A percentile compares a stretch with the other conserved stretches of the same genome.
Evolutionary conservation across 768 basidiomycete genomes (phyloP).

Genomic region (Tylopilus subfusipes): DNA sequence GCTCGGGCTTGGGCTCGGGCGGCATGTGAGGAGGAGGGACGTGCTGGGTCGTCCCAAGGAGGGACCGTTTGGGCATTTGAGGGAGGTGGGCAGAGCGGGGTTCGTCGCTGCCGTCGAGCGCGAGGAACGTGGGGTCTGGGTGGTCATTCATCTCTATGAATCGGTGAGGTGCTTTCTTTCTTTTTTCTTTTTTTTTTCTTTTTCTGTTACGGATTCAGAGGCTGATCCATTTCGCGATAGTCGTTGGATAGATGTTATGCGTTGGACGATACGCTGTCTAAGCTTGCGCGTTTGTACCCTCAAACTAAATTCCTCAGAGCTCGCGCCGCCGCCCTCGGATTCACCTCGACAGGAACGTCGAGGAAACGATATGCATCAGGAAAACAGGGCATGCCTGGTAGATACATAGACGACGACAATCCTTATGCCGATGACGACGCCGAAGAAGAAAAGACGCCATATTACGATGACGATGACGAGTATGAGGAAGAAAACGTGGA

Average conservation of each 20-base stretch:
- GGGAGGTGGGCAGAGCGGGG: constrained; percentile 73
- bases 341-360: constrained; percentile 44
- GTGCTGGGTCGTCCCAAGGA: constrained; percentile 47
- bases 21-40: constrained; percentile 32
- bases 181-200: no score
- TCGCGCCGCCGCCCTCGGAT: constrained; percentile 72
- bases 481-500: constrained; percentile 64
- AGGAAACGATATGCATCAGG: constrained; percentile 8
- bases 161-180: constrained; percentile 46
- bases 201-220: no score
- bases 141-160: constrained; percentile 84
- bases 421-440: constrained; percentile 37
- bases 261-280: constrained; percentile 64
- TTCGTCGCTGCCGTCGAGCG: constrained; percentile 73
- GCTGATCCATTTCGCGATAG: constrained; percentile 33
- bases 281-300: constrained; percentile 65
- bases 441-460: constrained; percentile 27
- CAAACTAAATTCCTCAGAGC: constrained; percentile 80
- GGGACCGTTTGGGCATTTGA: constrained; percentile 70
- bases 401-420: constrained; percentile 38
- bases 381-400: constrained; percentile 23
- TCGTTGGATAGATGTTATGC: constrained; percentile 70
- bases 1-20: not conserved
- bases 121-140: constrained; percentile 68
- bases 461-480: constrained; percentile 40